Percentiles rank a stretch among this genome's conserved stretches.
Conservation (phyloP, 805 yeast species). For the Candida loeiensis region DNA sequence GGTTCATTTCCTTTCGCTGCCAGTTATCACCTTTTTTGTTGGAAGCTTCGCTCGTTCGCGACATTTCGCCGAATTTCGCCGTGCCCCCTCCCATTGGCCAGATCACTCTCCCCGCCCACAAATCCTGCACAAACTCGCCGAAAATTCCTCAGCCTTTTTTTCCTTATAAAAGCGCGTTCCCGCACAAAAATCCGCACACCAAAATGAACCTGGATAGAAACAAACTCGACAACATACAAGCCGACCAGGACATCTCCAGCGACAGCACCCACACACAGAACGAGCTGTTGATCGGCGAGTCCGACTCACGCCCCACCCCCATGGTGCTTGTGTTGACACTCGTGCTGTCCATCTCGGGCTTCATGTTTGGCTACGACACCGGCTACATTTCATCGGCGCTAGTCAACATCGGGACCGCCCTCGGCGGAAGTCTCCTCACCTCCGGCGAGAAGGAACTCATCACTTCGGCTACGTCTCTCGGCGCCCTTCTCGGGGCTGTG, state of each 20-base stretch:
- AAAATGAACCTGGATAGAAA: too few species aligned
- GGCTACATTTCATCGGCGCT: constrained; percentile 94
- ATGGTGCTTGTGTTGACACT: constrained; percentile 67
- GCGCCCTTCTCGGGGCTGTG: constrained; percentile 79
- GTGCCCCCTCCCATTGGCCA: too few species aligned
- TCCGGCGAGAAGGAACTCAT: constrained; percentile 84
- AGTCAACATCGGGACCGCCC: constrained; percentile 77
- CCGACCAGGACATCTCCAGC: constrained; percentile 4
- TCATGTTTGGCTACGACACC: constrained; percentile 96
- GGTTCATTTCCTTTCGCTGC: too few species aligned
- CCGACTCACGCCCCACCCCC: constrained; percentile 27
- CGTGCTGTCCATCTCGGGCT: constrained; percentile 86
- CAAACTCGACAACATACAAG: constrained; percentile 1
- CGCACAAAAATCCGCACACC: neutral
- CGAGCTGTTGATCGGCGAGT: constrained; percentile 3
- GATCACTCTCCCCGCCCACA: too few species aligned
- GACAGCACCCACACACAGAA: neutral
- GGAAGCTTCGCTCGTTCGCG: too few species aligned
- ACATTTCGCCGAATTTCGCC: too few species aligned
- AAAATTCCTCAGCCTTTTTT: neutral
- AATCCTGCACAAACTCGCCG: too few species aligned
- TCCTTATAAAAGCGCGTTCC: neutral
- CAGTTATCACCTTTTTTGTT: too few species aligned
- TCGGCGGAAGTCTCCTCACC: constrained; percentile 51
- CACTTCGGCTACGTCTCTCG: constrained; percentile 92